Evolutionary conservation across 345 rosid species (phyloP), one percentile per base, ranked within the genome.

Genomic region (Camelina neglecta): DNA sequence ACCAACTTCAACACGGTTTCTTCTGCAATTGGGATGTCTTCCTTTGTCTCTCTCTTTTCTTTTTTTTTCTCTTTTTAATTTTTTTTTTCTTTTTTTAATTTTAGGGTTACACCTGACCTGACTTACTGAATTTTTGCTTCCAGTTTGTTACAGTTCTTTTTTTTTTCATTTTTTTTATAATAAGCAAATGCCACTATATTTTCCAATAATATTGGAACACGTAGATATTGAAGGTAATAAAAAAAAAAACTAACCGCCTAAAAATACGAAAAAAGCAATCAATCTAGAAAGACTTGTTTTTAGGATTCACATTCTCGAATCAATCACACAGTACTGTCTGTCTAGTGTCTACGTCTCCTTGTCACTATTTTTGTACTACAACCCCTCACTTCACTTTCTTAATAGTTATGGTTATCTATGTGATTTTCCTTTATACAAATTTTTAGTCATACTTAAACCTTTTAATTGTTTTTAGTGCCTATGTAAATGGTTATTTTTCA

Each of bases 1-100:
- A 72, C 81, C 77, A 73, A 78, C 69, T 78, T 72, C 74, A 67
- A 73, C 81, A 78, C 81, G 81, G 74, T 73, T 78, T 78, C 81
- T 78, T 78, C 77, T 71, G 72, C 68, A 71, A 71, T 77, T 77
- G 76, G 80, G 76, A 69, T 76, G 38, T 63, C 18, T 57, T 63
- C 18, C 48, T 65, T 77, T 65, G 48, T 58, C 50, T 65, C 60
- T 70, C 56, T 21, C 21, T 63, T 11, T 65, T 0, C 3, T 42
- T 24, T 8, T 23, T 65, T 0, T 42, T 45, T 16, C n/a, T 24
- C 49, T 35, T 11, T 8, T 61, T 11, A 13, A 61, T n/a, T 21
- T 21, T 2, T 21, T 21, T 29, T 29, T 29, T 29, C 18, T 18
- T 26, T 26, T 4, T 62, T 76, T 47, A 59, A 60, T 45, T 58